These are phyloP conservation scores for Blepharisma japonicum DNA, from an alignment of 73 alveolate species.

Conservation along the genomic window DNA sequence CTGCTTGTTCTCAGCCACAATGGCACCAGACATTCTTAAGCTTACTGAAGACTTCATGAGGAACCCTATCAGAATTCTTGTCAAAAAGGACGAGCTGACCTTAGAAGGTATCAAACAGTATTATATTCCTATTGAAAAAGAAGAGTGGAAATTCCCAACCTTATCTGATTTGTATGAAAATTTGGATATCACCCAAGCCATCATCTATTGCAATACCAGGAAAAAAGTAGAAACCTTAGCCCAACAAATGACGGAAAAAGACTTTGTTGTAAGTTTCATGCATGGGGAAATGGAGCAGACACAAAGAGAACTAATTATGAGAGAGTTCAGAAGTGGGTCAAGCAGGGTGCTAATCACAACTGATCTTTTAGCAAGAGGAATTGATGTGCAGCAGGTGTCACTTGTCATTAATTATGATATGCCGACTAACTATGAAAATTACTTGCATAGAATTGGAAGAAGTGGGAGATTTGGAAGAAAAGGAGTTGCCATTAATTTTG, in stretches of 20 bases:
- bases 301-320: constrained; percentile 96
- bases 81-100: constrained; percentile 96
- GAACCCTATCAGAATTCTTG: constrained; percentile 90
- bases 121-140: constrained; percentile 90
- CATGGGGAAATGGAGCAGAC: constrained; percentile 96
- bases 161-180: constrained; percentile 95
- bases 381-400: constrained; percentile 95
- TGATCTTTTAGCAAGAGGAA: constrained; percentile 93
- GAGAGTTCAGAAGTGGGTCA: constrained; percentile 77
- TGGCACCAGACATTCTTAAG: constrained; percentile 85
- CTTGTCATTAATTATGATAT: constrained; percentile 93
- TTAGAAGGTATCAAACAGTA: constrained; percentile 97
- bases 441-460: constrained; percentile 98
- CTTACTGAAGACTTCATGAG: constrained; percentile 76
- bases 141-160: constrained; percentile 92
- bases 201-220: constrained; percentile 90
- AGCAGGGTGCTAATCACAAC: constrained; percentile 60
- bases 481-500: constrained; percentile 98
- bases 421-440: constrained; percentile 93
- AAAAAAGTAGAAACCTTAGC: constrained; percentile 85
- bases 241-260: constrained; percentile 87
- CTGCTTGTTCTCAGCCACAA: constrained; percentile 89
- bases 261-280: constrained; percentile 83
- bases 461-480: constrained; percentile 98
- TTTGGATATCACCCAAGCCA: constrained; percentile 88